phyloP scores from a whole-genome alignment of 163 green algal genomes.

The Coccomyxa subellipsoidea region DNA sequence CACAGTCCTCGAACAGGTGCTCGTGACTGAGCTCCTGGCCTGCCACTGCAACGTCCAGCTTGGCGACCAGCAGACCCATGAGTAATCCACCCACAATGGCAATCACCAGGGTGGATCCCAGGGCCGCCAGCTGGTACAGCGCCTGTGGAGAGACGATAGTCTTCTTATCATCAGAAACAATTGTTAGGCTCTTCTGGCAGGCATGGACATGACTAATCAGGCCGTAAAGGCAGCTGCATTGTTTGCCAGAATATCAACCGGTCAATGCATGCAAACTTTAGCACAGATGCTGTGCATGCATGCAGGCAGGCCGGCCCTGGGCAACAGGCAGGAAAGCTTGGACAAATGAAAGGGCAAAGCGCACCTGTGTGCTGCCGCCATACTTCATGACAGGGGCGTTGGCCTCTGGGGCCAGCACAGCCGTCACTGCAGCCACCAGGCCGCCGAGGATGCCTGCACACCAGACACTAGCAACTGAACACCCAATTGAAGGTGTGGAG shows the following conservation, averaged over 20 bases:
- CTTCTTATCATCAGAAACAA: too few species aligned
- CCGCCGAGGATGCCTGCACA: conserved; percentile 27
- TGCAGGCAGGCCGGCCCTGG: neutral
- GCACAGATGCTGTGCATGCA: neutral
- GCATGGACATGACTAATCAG: too few species aligned
- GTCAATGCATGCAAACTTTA: neutral
- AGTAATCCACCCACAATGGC: conserved; percentile 13
- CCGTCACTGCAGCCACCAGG: conserved; percentile 23
- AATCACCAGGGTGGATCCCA: conserved; percentile 26
- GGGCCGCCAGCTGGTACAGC: conserved; percentile 22
- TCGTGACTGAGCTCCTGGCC: neutral
- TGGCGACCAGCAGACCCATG: conserved; percentile 11
- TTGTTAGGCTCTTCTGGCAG: too few species aligned
- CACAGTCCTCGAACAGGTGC: conserved; percentile 30
- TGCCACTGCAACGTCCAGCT: conserved; percentile 12
- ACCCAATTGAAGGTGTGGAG: neutral
- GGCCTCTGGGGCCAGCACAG: neutral
- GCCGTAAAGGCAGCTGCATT: too few species aligned
- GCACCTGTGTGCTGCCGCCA: neutral
- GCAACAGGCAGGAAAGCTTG: neutral
- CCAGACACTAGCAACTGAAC: neutral
- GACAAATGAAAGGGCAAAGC: neutral
- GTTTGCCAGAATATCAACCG: neutral
- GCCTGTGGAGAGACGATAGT: conserved; percentile 21
- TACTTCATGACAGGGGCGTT: conserved; percentile 23